Percentiles rank a stretch among this genome's conserved stretches.
Evolutionary conservation across 441 rosid genomes (phyloP).

Genomic region (Erodium chrysanthum): DNA sequence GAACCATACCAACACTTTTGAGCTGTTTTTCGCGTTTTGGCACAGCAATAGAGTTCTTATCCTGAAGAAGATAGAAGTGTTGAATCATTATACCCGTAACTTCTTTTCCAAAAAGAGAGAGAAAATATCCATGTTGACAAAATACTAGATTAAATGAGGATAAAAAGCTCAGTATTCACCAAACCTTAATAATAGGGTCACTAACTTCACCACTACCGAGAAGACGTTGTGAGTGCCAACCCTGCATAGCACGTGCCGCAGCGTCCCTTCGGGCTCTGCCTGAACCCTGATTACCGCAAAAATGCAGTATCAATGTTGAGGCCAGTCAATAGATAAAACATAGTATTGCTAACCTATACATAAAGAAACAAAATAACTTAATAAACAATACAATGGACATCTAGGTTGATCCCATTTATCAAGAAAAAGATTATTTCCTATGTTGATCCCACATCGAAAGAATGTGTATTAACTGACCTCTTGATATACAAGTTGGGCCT

Average conservation of each 20-base stretch:
- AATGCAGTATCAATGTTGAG: slow-evolving; percentile 18
- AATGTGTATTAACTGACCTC: no score
- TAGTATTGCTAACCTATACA: not conserved
- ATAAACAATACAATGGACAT: not conserved
- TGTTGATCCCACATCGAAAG: no score
- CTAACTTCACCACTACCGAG: slow-evolving; percentile 49
- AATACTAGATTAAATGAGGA: not conserved
- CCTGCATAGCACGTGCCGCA: slow-evolving; percentile 70
- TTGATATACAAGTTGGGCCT: no score
- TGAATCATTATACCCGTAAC: not conserved
- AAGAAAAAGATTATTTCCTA: not conserved
- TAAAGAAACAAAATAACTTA: not conserved
- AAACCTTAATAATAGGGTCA: slow-evolving; percentile 47
- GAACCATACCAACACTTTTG: slow-evolving; percentile 41
- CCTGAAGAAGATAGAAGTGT: slow-evolving; percentile 30
- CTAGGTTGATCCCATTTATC: not conserved
- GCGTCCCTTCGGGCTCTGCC: slow-evolving; percentile 64
- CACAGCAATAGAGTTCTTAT: slow-evolving; percentile 35
- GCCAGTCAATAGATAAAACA: slow-evolving; percentile 8
- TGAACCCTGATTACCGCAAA: slow-evolving; percentile 33
- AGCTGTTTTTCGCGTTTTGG: slow-evolving; percentile 54
- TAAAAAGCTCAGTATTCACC: slow-evolving; percentile 10
- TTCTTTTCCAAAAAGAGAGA: not conserved
- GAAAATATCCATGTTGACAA: not conserved
- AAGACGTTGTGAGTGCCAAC: slow-evolving; percentile 60